phyloP scores from a whole-genome alignment of 345 rosid genomes.

The Sonneratia caseolaris region DNA sequence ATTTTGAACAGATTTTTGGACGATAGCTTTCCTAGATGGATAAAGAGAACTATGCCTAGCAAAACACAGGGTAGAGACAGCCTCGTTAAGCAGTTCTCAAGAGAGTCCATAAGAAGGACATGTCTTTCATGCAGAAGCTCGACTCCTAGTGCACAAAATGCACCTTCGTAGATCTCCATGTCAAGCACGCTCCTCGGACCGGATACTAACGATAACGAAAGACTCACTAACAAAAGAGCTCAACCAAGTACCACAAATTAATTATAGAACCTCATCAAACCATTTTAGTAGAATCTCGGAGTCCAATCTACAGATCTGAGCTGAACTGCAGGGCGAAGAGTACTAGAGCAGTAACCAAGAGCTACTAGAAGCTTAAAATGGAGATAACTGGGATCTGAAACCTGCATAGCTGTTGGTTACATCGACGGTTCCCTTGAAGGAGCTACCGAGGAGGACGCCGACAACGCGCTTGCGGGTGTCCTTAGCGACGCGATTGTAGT shows the following conservation, averaged over 20 bases:
- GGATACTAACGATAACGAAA: not conserved
- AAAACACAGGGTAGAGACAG: no score
- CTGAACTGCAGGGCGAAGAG: not conserved
- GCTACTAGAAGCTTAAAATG: not conserved
- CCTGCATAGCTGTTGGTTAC: conserved; percentile 95
- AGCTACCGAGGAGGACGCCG: conserved; percentile 65
- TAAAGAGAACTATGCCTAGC: no score
- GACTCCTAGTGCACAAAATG: not conserved
- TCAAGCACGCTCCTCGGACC: not conserved
- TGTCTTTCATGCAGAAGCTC: not conserved
- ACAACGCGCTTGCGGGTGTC: conserved; percentile 84
- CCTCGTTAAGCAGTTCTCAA: not conserved
- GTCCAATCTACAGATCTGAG: conserved; percentile 11
- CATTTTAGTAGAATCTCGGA: not conserved
- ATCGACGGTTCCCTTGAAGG: conserved; percentile 79
- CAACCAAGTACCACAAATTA: not conserved
- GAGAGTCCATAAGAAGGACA: not conserved
- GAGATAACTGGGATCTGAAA: not conserved
- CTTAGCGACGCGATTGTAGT: conserved; percentile 86
- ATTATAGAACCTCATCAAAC: not conserved
- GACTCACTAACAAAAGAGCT: not conserved
- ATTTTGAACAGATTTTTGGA: not conserved
- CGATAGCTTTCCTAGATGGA: not conserved
- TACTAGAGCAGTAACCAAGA: not conserved
- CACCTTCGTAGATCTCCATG: not conserved